Evolutionary conservation across 306 rosid species (phyloP), one percentile per base, ranked within the genome.

Genomic region (Malus asiatica): DNA sequence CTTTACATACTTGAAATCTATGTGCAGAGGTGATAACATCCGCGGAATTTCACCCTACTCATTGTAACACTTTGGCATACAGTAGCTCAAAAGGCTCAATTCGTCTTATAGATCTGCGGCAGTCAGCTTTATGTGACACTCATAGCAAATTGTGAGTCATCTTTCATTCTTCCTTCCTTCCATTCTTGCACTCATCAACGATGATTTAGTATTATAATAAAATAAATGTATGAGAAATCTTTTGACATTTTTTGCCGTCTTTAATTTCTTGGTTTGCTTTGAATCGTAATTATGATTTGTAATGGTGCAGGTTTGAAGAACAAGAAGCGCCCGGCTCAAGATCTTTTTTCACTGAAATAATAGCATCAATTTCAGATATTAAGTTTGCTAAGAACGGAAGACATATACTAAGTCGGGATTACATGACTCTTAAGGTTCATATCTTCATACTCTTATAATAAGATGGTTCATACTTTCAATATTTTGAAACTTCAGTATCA

Each of bases 21-120:
- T 68, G 55, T 81, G 86, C 88, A 96, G 99, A 96, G 98, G 99
- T 96, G 83, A 96, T 96, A 82, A 96, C 99, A 61, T 92, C 97
- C 42, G 99, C 99, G 22, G 99, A 96, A 81, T 96, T 96, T 81
- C 99, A 96, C 84, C 99, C 99, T 32, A 80, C 88, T 71, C 98
- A 96, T 78, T 96, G 99, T 84, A 90, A 91, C 84, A 93, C 18
- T 57, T 78, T 96, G 87, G 99, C 99, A 38, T 96, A 96, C 79
- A 96, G 99, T 87, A 96, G 99, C 82, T 96, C 99, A 22, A 96
- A 88, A 83, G 99, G 99, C 64, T 96, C 99, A 76, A 89, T 96
- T 72, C 99, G 98, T 75, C 90, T 96, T 32, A 86, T 92, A 79
- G 99, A 96, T 84, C 76, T 96, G 86, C 92, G 99, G 86, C 99